phyloP scores from a whole-genome alignment of 176 grass and related monocot genomes.

The Aegilops longissima region DNA sequence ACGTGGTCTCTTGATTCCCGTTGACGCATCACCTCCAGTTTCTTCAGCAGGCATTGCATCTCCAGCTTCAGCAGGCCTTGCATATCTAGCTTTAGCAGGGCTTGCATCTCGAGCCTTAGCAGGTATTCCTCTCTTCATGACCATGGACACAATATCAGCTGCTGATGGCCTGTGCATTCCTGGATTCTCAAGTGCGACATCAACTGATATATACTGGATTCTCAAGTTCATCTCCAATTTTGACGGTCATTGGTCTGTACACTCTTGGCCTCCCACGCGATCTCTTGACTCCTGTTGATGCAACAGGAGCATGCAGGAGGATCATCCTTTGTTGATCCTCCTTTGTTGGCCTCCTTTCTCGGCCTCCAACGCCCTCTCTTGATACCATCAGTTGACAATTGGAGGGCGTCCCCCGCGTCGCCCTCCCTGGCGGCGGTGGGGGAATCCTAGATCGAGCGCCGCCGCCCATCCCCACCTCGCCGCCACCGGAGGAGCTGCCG shows the following conservation, averaged over 20 bases:
- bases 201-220: not conserved
- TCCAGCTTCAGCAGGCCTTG: not conserved
- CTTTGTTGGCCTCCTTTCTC: no score
- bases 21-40: not conserved
- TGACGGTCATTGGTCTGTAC: no score
- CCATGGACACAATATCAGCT: not conserved
- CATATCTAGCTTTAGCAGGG: not conserved
- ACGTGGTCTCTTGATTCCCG: slow-evolving; percentile 12
- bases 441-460: not conserved
- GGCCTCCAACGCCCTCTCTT: no score
- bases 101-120: not conserved
- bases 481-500: no score
- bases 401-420: no score
- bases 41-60: not conserved
- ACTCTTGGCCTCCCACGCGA: not conserved
- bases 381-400: no score
- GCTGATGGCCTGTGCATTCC: no score
- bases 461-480: no score
- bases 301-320: not conserved
- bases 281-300: not conserved
- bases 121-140: not conserved
- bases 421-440: no score
- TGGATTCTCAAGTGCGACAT: no score
- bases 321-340: no score
- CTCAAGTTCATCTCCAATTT: not conserved